These are phyloP conservation scores for Immersiporthe knoxdaviesiana DNA, from an alignment of 2,329 filamentous ascomycete species.

Conservation along the genomic window DNA sequence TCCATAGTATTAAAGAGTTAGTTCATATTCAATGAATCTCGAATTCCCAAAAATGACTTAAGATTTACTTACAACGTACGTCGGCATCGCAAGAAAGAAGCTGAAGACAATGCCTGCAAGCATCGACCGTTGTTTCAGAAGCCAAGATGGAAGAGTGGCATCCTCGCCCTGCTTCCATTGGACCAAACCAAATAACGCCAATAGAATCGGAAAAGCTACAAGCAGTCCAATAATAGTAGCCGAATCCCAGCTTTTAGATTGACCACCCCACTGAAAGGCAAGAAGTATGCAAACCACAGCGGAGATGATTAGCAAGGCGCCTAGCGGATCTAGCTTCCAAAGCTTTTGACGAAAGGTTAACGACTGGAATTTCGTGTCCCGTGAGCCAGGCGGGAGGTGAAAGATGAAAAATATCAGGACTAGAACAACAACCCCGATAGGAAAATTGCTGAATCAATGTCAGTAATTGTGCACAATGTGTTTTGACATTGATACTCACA, in stretches of 20 bases:
- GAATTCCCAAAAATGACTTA: too few species aligned
- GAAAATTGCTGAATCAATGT: not conserved
- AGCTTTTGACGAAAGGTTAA: not conserved
- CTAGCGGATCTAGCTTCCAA: constrained; percentile 12
- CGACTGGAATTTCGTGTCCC: not conserved
- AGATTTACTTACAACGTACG: constrained; percentile 1
- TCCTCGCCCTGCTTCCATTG: constrained; percentile 8
- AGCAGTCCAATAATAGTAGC: constrained; percentile 6
- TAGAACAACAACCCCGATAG: not conserved
- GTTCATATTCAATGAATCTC: too few species aligned
- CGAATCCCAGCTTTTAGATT: constrained; percentile 1
- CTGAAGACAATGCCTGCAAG: not conserved
- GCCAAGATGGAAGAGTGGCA: not conserved
- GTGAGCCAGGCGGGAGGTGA: not conserved
- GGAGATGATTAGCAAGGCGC: constrained; percentile 10
- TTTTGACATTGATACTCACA: not conserved
- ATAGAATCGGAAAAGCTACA: not conserved
- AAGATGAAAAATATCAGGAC: constrained; percentile 3
- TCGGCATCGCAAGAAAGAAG: constrained; percentile 8
- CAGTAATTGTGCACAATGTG: too few species aligned
- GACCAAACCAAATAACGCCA: not conserved
- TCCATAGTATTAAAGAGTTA: not conserved
- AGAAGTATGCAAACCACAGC: constrained; percentile 21
- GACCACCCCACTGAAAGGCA: constrained; percentile 20
- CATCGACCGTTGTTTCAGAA: constrained; percentile 10